Base-by-base conservation (phyloP, 352 stramenopile species). In the Phytophthora agathidicida region DNA sequence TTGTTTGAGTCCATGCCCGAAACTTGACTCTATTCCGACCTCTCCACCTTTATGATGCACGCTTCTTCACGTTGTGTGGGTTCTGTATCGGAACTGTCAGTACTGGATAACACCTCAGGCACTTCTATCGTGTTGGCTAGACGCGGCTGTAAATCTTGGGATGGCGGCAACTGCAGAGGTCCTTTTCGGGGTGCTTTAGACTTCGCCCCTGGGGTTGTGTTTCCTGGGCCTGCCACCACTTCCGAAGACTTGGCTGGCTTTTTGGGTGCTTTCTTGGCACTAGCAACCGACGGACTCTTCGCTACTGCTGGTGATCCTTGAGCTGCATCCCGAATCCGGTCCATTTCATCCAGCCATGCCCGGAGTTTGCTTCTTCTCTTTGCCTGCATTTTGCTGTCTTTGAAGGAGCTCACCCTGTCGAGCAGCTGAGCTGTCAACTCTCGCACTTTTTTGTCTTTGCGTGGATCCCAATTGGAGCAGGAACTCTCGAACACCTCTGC, bases 311-410 rank as follows among this genome's bases (percentile, higher is more conserved):
- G 14, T 42, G 22, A 3, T 16, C 43, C 19, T 38, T 53, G 31
- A 10, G 31, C 24, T 27, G n/a, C 37, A 9, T n/a, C 17, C 11
- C 27, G 32, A 28, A 7, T n/a, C 20, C 35, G 20, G 14, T 56
- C 26, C 33, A 56, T 46, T 46, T 39, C 22, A 45, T 46, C 48
- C 16, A 56, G 27, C 48, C 48, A 56, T 24, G 36, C 17, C 14
- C 47, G 33, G 23, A 56, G 48, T 13, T 47, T 46, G 10, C 19
- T 23, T 17, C 38, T 56, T 35, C 48, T 44, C 36, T 56, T 56
- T 16, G 16, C 24, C 27, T 37, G 48, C 9, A 47, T 44, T 16
- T 39, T 47, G 33, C 28, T 56, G 33, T 37, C 16, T n/a, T 56
- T 56, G 31, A 46, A 46, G 8, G n/a, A 10, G 7, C 26, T 22